Base-by-base conservation (phyloP, 208 protist species). In the Strigomonas galati region DNA sequence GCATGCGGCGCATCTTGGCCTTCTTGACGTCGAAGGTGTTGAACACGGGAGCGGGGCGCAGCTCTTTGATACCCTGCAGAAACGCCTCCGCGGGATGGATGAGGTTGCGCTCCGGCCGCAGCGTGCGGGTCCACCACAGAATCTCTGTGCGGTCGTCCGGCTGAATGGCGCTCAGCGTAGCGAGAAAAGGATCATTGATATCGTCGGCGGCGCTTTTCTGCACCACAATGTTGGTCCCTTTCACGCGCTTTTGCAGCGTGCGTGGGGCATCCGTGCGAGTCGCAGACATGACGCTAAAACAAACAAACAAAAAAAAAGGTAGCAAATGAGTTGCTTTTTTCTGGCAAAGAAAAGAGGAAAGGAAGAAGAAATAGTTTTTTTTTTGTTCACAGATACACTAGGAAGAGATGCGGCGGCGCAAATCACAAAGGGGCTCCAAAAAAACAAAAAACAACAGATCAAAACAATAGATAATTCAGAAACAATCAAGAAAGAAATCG, bases 11-110 rank as follows among this genome's bases (percentile, higher is more conserved):
- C 44, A 89, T 72, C 64, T 86, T 88, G 21, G 79, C 65, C 75
- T 90, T 91, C 55, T 78, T 72, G 26, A 81, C 27, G 57, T 94
- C 85, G 65, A 90, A 94, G 12, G 88, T 94, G 68, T 86, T 85
- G 53, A 94, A 94, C 17, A 78, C 65, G 26, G 80, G 62, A 2
- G 88, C 85, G 2, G 88, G 88, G 30, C 75, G 82, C 23, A 94
- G 73, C 3, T 65, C 65, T 69, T 91, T 94, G 65, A 94, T 88
- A 57, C 82, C 81, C 14, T 84, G 85, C 40, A 88, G 72, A 43
- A 90, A 94, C 12, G 74, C 73, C 26, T 87, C 81, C 15, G 85
- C 76, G 15, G 88, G 82, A 62, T 91, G 81, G 44, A 84, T 79
- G 63, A 94, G 88, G 74, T 85, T 87, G 44, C 67, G 66, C 69